Conservation (phyloP, 306 rosid species). For the Castanopsis chinensis region DNA sequence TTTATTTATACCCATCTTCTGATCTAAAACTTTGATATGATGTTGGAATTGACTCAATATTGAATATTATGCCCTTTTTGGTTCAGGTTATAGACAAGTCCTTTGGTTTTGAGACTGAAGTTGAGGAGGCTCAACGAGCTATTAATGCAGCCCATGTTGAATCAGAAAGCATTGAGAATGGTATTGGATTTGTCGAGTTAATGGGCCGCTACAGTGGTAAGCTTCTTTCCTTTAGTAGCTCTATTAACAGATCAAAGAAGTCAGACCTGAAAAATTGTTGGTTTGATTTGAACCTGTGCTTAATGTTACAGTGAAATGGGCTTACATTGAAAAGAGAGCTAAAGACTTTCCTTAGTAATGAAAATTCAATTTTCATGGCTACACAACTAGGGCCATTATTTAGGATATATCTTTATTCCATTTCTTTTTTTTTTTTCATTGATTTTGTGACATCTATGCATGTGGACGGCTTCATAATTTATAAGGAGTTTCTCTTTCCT, state of each 20-base stretch:
- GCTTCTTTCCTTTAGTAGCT: constrained; percentile 25
- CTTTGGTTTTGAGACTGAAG: constrained; percentile 60
- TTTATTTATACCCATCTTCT: background rate
- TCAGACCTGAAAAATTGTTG: background rate
- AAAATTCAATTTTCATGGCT: too few species aligned
- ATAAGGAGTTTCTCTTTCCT: too few species aligned
- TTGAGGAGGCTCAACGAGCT: constrained; percentile 66
- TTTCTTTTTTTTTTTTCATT: too few species aligned
- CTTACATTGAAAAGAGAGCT: too few species aligned
- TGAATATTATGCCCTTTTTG: background rate
- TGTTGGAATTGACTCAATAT: background rate
- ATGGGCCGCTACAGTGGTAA: constrained; percentile 80
- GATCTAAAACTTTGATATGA: background rate
- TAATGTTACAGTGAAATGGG: too few species aligned
- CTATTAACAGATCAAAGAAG: background rate
- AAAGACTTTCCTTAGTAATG: background rate
- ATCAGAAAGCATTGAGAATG: constrained; percentile 66
- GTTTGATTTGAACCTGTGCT: background rate
- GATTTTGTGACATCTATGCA: too few species aligned
- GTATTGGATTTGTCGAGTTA: constrained; percentile 68
- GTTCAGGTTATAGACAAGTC: constrained; percentile 59
- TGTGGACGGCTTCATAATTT: too few species aligned
- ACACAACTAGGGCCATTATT: too few species aligned
- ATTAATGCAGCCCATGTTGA: constrained; percentile 72
- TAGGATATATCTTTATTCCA: too few species aligned